A percentile compares a stretch with the other conserved stretches of the same genome.
These are phyloP conservation scores for Xylaria bambusicola DNA, from an alignment of 495 filamentous ascomycete species.

Conservation along the genomic window DNA sequence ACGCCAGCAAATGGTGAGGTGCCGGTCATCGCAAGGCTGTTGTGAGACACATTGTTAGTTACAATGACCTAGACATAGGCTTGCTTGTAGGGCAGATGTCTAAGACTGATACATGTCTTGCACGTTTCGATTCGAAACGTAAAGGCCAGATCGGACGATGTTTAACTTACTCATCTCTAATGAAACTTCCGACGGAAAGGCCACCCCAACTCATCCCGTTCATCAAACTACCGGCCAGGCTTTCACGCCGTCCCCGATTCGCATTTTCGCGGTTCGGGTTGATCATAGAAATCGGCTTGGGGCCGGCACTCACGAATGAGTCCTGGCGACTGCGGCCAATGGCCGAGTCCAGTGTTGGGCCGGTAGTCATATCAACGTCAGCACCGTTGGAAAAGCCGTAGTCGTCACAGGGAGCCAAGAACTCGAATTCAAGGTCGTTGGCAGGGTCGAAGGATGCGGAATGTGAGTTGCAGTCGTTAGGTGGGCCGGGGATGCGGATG, in stretches of 20 bases:
- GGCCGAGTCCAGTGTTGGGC: constrained; percentile 57
- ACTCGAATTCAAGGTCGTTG: constrained; percentile 18
- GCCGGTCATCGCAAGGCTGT: constrained; percentile 92
- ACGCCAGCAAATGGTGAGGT: constrained; percentile 78
- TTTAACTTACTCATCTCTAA: constrained; percentile 97
- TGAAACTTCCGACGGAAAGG: constrained; percentile 92
- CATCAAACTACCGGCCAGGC: constrained; percentile 81
- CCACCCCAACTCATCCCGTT: constrained; percentile 98
- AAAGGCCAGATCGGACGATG: too few relatives aligned
- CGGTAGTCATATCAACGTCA: constrained; percentile 59
- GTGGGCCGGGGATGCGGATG: constrained; percentile 28
- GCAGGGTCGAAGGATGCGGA: constrained; percentile 31
- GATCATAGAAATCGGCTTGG: constrained; percentile 83
- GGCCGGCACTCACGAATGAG: constrained; percentile 75
- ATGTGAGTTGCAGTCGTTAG: constrained; percentile 24
- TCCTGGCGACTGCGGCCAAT: constrained; percentile 63
- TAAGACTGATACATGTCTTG: constrained; percentile 13
- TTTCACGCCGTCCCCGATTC: constrained; percentile 72
- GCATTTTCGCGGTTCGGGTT: constrained; percentile 70
- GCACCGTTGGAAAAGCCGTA: constrained; percentile 28
- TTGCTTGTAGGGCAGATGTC: constrained; percentile 3
- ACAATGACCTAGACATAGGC: neutral
- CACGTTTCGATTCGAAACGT: neutral
- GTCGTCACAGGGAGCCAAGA: constrained; percentile 16
- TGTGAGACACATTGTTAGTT: constrained; percentile 27